These are phyloP conservation scores for Wallacemonas rigidus DNA, from an alignment of 208 protist species.

Conservation along the genomic window DNA sequence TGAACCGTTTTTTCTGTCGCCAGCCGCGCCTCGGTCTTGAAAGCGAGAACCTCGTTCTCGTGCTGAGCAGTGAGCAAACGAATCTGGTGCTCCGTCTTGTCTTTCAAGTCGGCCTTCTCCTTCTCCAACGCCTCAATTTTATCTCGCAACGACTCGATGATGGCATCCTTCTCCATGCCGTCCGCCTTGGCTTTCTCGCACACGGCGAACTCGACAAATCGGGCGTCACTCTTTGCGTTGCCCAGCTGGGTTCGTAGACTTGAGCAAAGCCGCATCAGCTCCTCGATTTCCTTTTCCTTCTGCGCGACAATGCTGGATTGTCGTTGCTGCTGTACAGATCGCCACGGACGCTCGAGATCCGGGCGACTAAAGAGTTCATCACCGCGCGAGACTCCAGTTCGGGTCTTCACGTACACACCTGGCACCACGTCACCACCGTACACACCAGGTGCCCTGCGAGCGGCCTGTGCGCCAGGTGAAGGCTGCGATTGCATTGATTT, in stretches of 20 bases:
- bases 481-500: slow-evolving; percentile 5
- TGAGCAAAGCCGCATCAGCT: slow-evolving; percentile 79
- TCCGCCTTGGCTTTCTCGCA: slow-evolving; percentile 53
- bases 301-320: slow-evolving; percentile 52
- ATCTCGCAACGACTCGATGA: slow-evolving; percentile 36
- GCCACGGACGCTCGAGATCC: slow-evolving; percentile 89
- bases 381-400: slow-evolving; percentile 72
- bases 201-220: slow-evolving; percentile 65
- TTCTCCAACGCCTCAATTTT: slow-evolving; percentile 38
- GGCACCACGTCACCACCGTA: slow-evolving; percentile 72
- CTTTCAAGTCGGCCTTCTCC: slow-evolving; percentile 44
- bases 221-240: slow-evolving; percentile 73
- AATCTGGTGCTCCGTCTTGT: slow-evolving; percentile 69
- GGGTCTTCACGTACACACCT: slow-evolving; percentile 69
- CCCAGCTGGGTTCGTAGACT: slow-evolving; percentile 76
- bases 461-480: background rate
- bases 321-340: slow-evolving; percentile 48
- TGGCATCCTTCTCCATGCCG: slow-evolving; percentile 47
- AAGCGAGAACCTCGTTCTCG: slow-evolving; percentile 54
- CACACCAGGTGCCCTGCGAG: slow-evolving; percentile 55
- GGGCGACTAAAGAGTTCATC: slow-evolving; percentile 88
- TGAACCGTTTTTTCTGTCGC: slow-evolving; percentile 52
- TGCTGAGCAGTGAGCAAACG: slow-evolving; percentile 71
- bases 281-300: slow-evolving; percentile 91
- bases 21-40: slow-evolving; percentile 60